These are phyloP conservation scores for Macrophomina pseudophaseolina DNA, from an alignment of 2,329 filamentous ascomycete species.

Conservation along the genomic window DNA sequence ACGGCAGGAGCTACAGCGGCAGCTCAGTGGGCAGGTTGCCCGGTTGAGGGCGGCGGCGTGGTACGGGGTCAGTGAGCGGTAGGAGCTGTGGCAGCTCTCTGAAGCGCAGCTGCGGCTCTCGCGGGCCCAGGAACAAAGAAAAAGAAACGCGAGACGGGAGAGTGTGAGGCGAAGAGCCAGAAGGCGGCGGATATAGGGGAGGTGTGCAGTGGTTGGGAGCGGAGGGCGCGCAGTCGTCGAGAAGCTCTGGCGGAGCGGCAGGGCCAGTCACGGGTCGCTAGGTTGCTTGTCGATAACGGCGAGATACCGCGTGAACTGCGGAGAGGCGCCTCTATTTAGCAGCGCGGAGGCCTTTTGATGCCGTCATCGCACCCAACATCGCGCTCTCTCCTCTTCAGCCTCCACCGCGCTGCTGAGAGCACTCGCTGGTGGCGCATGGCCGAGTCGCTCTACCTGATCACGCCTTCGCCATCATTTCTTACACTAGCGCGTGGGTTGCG, in stretches of 20 bases:
- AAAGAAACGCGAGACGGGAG: constrained; percentile 17
- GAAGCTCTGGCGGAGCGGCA: no score
- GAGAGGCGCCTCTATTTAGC: constrained; percentile 9
- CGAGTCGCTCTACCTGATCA: constrained; percentile 22
- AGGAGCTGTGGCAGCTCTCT: constrained; percentile 18
- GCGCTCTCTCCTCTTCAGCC: constrained; percentile 4
- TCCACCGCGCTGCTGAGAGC: neutral
- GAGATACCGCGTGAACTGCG: neutral
- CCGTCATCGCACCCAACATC: constrained; percentile 16
- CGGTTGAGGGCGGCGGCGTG: constrained; percentile 11
- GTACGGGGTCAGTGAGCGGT: constrained; percentile 22
- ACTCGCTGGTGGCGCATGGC: constrained; percentile 21
- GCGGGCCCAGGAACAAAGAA: constrained; percentile 25
- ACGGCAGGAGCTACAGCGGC: constrained; percentile 8
- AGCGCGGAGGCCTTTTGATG: constrained; percentile 9
- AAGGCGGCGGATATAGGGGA: constrained; percentile 14
- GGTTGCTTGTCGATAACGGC: neutral
- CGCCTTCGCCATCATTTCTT: constrained; percentile 23
- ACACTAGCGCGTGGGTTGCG: constrained; percentile 11
- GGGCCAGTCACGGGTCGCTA: no score
- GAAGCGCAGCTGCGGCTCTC: constrained; percentile 6
- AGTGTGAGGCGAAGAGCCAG: neutral
- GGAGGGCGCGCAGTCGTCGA: constrained; percentile 10
- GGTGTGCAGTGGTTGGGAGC: constrained; percentile 13
- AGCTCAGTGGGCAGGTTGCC: constrained; percentile 1